Conservation (phyloP, 2,329 filamentous ascomycete species). For the Colletotrichum agaves region DNA sequence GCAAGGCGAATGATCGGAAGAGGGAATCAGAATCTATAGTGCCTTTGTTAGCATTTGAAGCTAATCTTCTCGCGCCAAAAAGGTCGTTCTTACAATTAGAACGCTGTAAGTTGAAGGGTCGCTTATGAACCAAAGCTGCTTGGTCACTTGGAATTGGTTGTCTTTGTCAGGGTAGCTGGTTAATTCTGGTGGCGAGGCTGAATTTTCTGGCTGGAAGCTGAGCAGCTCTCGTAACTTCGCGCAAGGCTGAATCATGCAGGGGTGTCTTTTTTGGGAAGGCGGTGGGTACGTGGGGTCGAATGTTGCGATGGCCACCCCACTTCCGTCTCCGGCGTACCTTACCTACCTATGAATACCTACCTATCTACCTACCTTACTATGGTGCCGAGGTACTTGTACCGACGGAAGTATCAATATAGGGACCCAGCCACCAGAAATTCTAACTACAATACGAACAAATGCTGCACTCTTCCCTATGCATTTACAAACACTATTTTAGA, state of each 20-base stretch:
- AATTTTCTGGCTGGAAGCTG: slow-evolving; percentile 25
- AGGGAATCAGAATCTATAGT: background rate
- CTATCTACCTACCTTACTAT: too few species aligned
- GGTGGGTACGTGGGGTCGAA: slow-evolving; percentile 27
- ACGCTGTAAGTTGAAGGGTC: background rate
- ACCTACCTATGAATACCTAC: too few species aligned
- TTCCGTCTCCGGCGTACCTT: too few species aligned
- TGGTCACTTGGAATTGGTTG: slow-evolving; percentile 15
- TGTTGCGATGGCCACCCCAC: slow-evolving; percentile 16
- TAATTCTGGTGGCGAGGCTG: slow-evolving; percentile 35
- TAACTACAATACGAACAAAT: too few species aligned
- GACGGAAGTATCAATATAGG: too few species aligned
- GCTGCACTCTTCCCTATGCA: too few species aligned
- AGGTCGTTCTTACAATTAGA: background rate
- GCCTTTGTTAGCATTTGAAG: slow-evolving; percentile 5
- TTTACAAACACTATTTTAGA: too few species aligned
- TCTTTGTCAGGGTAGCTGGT: slow-evolving; percentile 3
- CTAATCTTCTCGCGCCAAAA: too few species aligned
- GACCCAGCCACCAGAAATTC: too few species aligned
- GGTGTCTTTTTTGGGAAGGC: slow-evolving; percentile 29
- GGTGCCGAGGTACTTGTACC: too few species aligned
- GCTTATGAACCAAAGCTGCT: background rate
- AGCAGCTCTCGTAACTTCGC: slow-evolving; percentile 25
- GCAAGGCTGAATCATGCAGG: slow-evolving; percentile 39
- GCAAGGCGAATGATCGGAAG: background rate